Conservation (phyloP, 208 protist genomes). For the Giardia duodenalis region DNA sequence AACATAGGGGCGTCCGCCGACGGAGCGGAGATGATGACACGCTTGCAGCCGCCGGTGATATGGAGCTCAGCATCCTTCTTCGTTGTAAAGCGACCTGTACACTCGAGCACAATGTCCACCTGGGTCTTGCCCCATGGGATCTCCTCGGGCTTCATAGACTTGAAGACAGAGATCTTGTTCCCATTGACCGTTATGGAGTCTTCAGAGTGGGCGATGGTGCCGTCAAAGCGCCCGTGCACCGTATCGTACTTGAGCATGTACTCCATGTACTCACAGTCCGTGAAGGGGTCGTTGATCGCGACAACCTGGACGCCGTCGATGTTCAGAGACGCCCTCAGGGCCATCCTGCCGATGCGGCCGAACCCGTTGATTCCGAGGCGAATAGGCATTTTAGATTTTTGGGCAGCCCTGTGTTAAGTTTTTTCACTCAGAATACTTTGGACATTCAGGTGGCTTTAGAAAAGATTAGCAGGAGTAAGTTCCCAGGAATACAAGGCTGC, state of each 20-base stretch:
- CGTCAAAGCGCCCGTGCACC: slow-evolving; percentile 70
- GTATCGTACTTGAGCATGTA: slow-evolving; percentile 78
- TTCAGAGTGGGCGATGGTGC: slow-evolving; percentile 44
- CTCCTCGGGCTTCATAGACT: neutral
- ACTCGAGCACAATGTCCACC: slow-evolving; percentile 89
- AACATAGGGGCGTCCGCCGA: slow-evolving; percentile 82
- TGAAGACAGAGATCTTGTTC: slow-evolving; percentile 41
- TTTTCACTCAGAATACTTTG: no score
- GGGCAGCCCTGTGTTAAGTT: no score
- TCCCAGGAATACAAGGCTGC: no score
- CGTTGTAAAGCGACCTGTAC: slow-evolving; percentile 86
- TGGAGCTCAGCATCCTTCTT: slow-evolving; percentile 68
- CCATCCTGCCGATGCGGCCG: slow-evolving; percentile 71
- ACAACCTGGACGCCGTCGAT: slow-evolving; percentile 5
- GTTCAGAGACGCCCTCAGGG: slow-evolving; percentile 57
- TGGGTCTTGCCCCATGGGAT: slow-evolving; percentile 11
- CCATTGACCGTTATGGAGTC: slow-evolving; percentile 53
- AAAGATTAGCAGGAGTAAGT: no score
- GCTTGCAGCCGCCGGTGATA: slow-evolving; percentile 77
- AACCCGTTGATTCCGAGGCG: slow-evolving; percentile 68
- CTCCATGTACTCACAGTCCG: slow-evolving; percentile 69
- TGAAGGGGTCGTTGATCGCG: slow-evolving; percentile 76
- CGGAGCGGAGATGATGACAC: slow-evolving; percentile 95
- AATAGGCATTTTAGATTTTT: slow-evolving; percentile 14
- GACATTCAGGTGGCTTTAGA: no score